Conservation (phyloP, 352 stramenopile genomes). For the Globisporangium apiculatum region DNA sequence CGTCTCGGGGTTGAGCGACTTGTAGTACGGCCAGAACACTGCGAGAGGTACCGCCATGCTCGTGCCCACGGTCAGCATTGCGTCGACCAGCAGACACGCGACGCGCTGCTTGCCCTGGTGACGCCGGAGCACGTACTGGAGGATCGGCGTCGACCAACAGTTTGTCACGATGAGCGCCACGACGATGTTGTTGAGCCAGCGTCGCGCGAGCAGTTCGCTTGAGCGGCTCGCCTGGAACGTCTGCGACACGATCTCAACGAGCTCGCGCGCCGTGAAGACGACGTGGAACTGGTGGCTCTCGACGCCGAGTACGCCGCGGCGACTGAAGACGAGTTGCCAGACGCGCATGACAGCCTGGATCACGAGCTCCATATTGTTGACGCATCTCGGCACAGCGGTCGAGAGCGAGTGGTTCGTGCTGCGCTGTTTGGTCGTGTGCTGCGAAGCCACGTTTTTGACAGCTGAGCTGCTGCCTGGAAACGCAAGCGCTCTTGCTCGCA, state of each 20-base stretch:
- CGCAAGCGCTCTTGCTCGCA: background rate
- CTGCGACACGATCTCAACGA: constrained; percentile 12
- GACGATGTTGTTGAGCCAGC: constrained; percentile 5
- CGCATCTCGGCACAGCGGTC: background rate
- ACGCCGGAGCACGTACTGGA: constrained; percentile 7
- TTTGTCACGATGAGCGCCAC: constrained; percentile 3
- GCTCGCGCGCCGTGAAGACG: constrained; percentile 10
- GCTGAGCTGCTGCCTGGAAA: constrained; percentile 1
- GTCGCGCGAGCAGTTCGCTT: constrained; percentile 4
- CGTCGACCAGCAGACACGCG: constrained; percentile 10
- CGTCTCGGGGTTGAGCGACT: constrained; percentile 7
- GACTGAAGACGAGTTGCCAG: constrained; percentile 1
- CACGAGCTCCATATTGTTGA: constrained; percentile 7
- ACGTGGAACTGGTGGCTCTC: constrained; percentile 4
- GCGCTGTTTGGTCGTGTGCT: background rate
- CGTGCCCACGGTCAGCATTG: constrained; percentile 11
- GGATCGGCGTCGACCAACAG: constrained; percentile 8
- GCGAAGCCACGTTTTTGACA: no score
- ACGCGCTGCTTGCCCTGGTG: constrained; percentile 9
- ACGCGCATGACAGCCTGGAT: constrained; percentile 4
- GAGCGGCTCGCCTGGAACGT: constrained; percentile 11
- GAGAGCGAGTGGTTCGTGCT: background rate
- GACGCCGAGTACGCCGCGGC: constrained; percentile 8
- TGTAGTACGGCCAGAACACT: constrained; percentile 20
- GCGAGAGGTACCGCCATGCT: constrained; percentile 14